These are phyloP conservation scores for Aspergillus novofumigatus DNA, from an alignment of 2,329 filamentous ascomycete species.

Conservation along the genomic window DNA sequence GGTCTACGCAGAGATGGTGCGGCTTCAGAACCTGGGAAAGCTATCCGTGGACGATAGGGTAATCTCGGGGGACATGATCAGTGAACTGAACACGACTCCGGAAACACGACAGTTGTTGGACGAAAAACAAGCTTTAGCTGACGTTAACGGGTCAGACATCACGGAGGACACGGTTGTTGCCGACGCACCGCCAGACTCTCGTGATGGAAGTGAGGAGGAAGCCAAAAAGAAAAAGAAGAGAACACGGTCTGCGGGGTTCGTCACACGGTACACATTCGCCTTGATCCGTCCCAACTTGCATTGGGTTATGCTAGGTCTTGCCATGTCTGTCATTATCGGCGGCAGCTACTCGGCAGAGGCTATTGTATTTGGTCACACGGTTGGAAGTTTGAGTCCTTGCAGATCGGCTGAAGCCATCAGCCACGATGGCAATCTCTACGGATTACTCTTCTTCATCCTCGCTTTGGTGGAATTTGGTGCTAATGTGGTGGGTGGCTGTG, in stretches of 20 bases:
- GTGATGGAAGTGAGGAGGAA: slow-evolving; percentile 7
- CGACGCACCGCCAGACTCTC: slow-evolving; percentile 10
- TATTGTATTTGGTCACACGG: slow-evolving; percentile 56
- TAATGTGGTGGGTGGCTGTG: slow-evolving; percentile 56
- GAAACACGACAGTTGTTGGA: slow-evolving; percentile 8
- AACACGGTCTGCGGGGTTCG: slow-evolving; percentile 20
- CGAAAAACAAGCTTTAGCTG: slow-evolving; percentile 16
- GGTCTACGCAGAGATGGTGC: slow-evolving; percentile 48
- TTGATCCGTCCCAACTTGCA: slow-evolving; percentile 42
- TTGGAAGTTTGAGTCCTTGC: slow-evolving; percentile 55
- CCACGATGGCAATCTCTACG: slow-evolving; percentile 49
- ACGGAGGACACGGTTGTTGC: slow-evolving; percentile 15
- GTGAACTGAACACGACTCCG: slow-evolving; percentile 9
- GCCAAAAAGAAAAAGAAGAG: slow-evolving; percentile 14
- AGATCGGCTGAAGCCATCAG: slow-evolving; percentile 46
- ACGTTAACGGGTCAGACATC: slow-evolving; percentile 15
- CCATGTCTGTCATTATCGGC: slow-evolving; percentile 52
- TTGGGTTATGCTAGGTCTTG: slow-evolving; percentile 46
- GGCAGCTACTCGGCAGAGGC: slow-evolving; percentile 54
- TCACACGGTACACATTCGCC: slow-evolving; percentile 31
- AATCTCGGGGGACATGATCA: slow-evolving; percentile 14
- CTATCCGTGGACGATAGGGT: slow-evolving; percentile 16
- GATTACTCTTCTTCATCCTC: slow-evolving; percentile 56
- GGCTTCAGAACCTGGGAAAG: slow-evolving; percentile 39
- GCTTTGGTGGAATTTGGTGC: slow-evolving; percentile 55